A percentile compares a stretch with the other conserved stretches of the same genome.
Conservation (phyloP, 345 rosid genomes). For the Balakata baccata region DNA sequence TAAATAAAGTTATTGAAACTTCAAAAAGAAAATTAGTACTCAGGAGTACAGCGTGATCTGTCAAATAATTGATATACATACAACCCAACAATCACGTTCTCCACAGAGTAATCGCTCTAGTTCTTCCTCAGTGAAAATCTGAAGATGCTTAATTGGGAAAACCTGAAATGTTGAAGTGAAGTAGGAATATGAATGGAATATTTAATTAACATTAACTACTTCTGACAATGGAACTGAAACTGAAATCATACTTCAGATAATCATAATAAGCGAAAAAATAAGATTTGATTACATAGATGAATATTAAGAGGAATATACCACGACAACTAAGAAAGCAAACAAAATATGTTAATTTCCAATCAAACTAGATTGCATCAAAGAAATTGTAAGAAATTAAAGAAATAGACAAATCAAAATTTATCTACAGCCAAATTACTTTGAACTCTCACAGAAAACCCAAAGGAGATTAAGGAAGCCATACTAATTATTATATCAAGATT, state of each 20-base stretch:
- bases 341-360: background rate
- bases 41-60: conserved; percentile 3
- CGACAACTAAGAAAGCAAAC: background rate
- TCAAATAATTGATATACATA: conserved; percentile 33
- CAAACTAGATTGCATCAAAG: background rate
- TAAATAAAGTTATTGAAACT: background rate
- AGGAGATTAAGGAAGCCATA: background rate
- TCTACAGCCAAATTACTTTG: background rate
- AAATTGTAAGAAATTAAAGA: background rate
- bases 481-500: background rate
- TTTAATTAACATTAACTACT: too few species aligned
- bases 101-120: conserved; percentile 84
- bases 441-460: background rate
- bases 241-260: background rate
- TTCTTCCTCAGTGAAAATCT: conserved; percentile 77
- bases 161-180: conserved; percentile 46
- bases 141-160: conserved; percentile 66
- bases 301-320: background rate
- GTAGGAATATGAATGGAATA: background rate
- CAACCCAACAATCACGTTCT: conserved; percentile 66
- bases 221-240: background rate
- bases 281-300: background rate
- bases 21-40: background rate
- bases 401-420: too few species aligned
- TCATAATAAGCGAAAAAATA: background rate